Evolutionary conservation across 768 basidiomycete genomes (phyloP).

Genomic region (Wakefieldia striispora): DNA sequence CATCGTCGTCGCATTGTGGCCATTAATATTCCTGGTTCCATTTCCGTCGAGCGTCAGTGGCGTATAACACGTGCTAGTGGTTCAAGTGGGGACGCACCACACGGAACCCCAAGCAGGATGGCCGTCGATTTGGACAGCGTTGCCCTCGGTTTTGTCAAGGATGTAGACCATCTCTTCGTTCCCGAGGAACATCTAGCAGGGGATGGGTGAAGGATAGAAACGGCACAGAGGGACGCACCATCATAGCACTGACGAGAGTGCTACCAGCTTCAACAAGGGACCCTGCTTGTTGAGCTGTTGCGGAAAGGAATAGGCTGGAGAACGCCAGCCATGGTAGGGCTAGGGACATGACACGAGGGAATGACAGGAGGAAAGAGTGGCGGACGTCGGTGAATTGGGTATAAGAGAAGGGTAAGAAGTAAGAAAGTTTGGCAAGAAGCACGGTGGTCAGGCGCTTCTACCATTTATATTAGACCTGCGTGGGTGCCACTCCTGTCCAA

Average conservation of each 20-base stretch:
- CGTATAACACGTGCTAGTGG: neutral
- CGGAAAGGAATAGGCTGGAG: constrained; percentile 2
- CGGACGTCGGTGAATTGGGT: neutral
- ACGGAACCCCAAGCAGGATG: constrained; percentile 75
- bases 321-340: constrained; percentile 8
- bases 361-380: constrained; percentile 5
- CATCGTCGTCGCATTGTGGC: constrained; percentile 21
- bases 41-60: neutral
- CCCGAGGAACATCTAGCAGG: constrained; percentile 69
- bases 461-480: too few relatives aligned
- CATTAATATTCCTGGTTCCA: constrained; percentile 17
- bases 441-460: too few relatives aligned
- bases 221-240: constrained; percentile 34
- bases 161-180: constrained; percentile 82
- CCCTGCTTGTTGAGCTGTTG: constrained; percentile 13
- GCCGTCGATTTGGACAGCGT: constrained; percentile 58
- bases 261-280: constrained; percentile 20
- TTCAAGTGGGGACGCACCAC: constrained; percentile 39
- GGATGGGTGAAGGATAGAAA: neutral
- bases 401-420: too few relatives aligned
- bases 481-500: too few relatives aligned
- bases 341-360: constrained; percentile 1
- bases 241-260: constrained; percentile 50
- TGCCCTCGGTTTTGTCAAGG: constrained; percentile 84
- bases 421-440: too few relatives aligned